Evolutionary conservation across 306 rosid species (phyloP).

Genomic region (Vigna reflexopilosa): DNA sequence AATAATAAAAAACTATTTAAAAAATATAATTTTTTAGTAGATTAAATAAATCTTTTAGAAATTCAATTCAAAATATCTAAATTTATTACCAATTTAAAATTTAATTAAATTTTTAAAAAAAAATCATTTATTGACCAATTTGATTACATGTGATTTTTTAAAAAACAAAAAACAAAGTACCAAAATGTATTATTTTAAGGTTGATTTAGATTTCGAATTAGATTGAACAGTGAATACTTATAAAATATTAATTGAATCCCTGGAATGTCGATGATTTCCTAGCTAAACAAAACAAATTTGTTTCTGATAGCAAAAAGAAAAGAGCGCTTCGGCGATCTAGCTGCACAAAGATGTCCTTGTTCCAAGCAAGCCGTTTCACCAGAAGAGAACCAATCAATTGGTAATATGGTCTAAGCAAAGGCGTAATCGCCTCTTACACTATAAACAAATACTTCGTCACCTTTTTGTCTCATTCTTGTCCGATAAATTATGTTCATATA

Average conservation of each 20-base stretch:
- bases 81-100: too few relatives aligned
- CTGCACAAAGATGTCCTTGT: neutral
- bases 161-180: too few relatives aligned
- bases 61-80: too few relatives aligned
- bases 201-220: neutral
- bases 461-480: neutral
- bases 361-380: neutral
- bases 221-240: neutral
- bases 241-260: neutral
- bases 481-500: neutral
- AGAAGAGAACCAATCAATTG: slow-evolving; percentile 6
- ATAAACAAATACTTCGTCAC: neutral
- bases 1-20: too few relatives aligned
- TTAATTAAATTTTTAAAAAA: too few relatives aligned
- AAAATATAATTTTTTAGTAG: too few relatives aligned
- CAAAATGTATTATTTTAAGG: too few relatives aligned
- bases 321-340: neutral
- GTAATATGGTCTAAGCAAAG: neutral
- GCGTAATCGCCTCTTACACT: neutral
- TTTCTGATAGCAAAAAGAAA: slow-evolving; percentile 1
- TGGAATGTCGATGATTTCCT: neutral
- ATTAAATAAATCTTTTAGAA: too few relatives aligned
- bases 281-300: neutral
- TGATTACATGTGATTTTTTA: too few relatives aligned
- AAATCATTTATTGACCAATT: too few relatives aligned